A percentile compares a stretch with the other conserved stretches of the same genome.
These are phyloP conservation scores for Yarrowia osloensis DNA, from an alignment of 805 yeast genomes.

Conservation along the genomic window DNA sequence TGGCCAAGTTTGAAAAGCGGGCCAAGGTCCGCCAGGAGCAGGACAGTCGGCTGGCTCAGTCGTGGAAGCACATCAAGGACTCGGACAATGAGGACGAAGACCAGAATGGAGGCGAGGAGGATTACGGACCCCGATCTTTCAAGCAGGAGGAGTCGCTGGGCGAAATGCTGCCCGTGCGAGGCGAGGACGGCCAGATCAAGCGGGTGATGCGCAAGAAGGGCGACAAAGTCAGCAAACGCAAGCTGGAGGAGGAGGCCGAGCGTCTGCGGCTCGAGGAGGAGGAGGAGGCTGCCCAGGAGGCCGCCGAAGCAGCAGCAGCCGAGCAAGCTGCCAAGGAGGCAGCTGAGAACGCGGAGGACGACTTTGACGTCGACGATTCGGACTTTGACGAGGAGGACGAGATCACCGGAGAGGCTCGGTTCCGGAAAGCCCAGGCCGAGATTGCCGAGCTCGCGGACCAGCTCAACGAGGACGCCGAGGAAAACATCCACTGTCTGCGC, in stretches of 20 bases:
- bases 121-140: conserved; percentile 76
- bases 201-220: conserved; percentile 52
- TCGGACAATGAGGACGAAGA: conserved; percentile 36
- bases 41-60: conserved; percentile 33
- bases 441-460: conserved; percentile 78
- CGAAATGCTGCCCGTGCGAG: conserved; percentile 80
- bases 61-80: conserved; percentile 33
- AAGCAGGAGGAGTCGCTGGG: conserved; percentile 47
- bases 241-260: conserved; percentile 40
- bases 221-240: conserved; percentile 36
- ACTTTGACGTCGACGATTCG: conserved; percentile 40
- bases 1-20: conserved; percentile 34
- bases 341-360: conserved; percentile 39
- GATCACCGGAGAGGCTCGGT: conserved; percentile 53
- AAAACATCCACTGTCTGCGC: conserved; percentile 63
- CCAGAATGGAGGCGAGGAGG: conserved; percentile 58
- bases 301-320: conserved; percentile 8
- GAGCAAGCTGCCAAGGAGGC: conserved; percentile 41
- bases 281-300: conserved; percentile 36
- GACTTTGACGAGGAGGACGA: conserved; percentile 46
- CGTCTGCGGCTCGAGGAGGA: conserved; percentile 40
- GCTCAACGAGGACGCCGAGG: conserved; percentile 87
- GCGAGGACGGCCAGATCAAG: conserved; percentile 69
- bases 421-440: conserved; percentile 71
- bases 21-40: conserved; percentile 33